A percentile compares a stretch with the other conserved stretches of the same genome.
These are phyloP conservation scores for Tephrocybe sp. DNA, from an alignment of 768 basidiomycete genomes.

Conservation along the genomic window DNA sequence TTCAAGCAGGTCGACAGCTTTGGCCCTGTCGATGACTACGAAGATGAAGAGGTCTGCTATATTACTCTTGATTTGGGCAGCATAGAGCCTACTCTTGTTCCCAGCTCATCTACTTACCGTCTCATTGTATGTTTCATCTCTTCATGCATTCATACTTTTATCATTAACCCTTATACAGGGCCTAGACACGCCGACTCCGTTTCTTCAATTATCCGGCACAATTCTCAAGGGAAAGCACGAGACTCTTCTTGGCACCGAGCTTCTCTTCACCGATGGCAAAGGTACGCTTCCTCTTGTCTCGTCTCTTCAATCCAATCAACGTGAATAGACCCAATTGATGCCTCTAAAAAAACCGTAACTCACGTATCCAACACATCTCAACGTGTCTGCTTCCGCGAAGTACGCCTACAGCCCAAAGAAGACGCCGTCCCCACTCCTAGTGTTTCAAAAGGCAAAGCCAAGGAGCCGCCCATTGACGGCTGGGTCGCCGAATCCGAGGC, in stretches of 20 bases:
- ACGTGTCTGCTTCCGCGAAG: conserved; percentile 72
- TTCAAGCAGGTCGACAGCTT: conserved; percentile 67
- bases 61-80: conserved; percentile 73
- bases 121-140: conserved; percentile 57
- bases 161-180: conserved; percentile 41
- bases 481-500: conserved; percentile 6
- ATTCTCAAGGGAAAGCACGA: conserved; percentile 71
- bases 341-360: conserved; percentile 45
- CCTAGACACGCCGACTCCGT: conserved; percentile 74
- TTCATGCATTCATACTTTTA: neutral
- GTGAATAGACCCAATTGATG: conserved; percentile 39
- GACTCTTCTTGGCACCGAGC: conserved; percentile 67
- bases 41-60: conserved; percentile 60
- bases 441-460: conserved; percentile 11
- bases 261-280: conserved; percentile 71
- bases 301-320: conserved; percentile 1
- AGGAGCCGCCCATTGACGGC: conserved; percentile 8
- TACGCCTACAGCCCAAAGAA: conserved; percentile 51
- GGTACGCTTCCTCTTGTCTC: conserved; percentile 31
- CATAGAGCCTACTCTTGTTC: conserved; percentile 72
- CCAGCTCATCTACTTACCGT: conserved; percentile 65
- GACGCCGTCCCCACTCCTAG: neutral
- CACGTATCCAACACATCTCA: conserved; percentile 63
- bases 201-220: conserved; percentile 73
- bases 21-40: conserved; percentile 66